A percentile compares a stretch with the other conserved stretches of the same genome.
Conservation (phyloP, 2,329 filamentous ascomycete species). For the Talaromyces albobiverticillius region DNA sequence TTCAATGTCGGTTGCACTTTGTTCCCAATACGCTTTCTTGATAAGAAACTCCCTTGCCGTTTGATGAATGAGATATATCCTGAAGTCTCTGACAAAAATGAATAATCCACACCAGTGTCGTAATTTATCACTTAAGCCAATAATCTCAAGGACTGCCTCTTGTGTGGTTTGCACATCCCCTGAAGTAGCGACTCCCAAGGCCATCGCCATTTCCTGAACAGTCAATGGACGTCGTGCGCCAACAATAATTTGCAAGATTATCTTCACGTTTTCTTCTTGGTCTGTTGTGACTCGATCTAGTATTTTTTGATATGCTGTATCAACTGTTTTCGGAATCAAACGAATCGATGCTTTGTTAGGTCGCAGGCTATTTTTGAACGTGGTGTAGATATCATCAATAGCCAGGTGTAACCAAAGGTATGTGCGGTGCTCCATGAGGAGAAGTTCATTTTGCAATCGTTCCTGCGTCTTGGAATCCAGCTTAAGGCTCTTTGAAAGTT, state of each 20-base stretch:
- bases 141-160: slow-evolving; percentile 10
- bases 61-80: slow-evolving; percentile 40
- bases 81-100: slow-evolving; percentile 28
- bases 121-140: slow-evolving; percentile 20
- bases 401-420: slow-evolving; percentile 40
- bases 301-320: slow-evolving; percentile 19
- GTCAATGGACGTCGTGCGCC: slow-evolving; percentile 4
- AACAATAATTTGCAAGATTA: slow-evolving; percentile 1
- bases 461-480: neutral
- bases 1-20: neutral
- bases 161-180: neutral
- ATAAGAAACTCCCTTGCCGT: slow-evolving; percentile 40
- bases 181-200: neutral
- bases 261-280: neutral
- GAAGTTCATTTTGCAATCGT: neutral
- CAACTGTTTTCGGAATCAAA: neutral
- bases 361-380: neutral
- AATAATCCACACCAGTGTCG: slow-evolving; percentile 35
- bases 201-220: neutral
- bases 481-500: neutral
- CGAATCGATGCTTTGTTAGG: neutral
- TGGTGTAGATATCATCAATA: slow-evolving; percentile 27
- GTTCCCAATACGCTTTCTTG: neutral
- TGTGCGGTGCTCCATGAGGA: slow-evolving; percentile 26
- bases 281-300: slow-evolving; percentile 7